Base-by-base conservation (phyloP, 768 basidiomycete species). In the Zangia roseola region DNA sequence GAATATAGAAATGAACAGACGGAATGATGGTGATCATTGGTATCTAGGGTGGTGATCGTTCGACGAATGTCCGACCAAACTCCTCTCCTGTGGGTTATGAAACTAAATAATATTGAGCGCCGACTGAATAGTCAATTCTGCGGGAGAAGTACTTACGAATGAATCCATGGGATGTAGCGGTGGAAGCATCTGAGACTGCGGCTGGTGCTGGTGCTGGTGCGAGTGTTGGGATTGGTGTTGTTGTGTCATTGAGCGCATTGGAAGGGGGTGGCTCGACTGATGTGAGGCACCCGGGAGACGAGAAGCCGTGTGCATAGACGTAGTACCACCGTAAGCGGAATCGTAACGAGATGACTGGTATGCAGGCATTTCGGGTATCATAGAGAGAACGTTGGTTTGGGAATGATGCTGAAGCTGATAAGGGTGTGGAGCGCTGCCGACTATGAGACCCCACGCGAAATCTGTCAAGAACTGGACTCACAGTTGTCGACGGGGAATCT, bases 311-410 rank as follows among this genome's bases (percentile, higher is more conserved):
- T 71, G 67, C 43, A 70, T 50, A 25, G 57, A 25, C 10, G 58
- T 25, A 25, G 70, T 55, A 53, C 69, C 68, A 39, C 73, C 57
- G 57, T 84, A 82, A 24, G 69, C 41, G 47, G 74, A 58, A 48
- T 84, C 80, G 52, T 84, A 83, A 56, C 80, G 80, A 40, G 60
- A 61, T 17, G 73, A 69, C 46, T 77, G 74, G 64, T 83, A 82
- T 61, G 74, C 52, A 39, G 74, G 61, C 45, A 78, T 66, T 63
- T 86, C 84, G 60, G 84, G 78, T 59, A 84, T 82, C 67, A 82
- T 76, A 38, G 78, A 73, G 40, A 84, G 67, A 49, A 73, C 58
- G 56, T 73, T 74, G 30, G 77, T 64, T 53, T 69, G 66, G 28
- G 68, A 69, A 53, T 74, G 69, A 52, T 73, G 71, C 49, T 74